A percentile compares a stretch with the other conserved stretches of the same genome.
Conservation (phyloP, 1,284 basidiomycete species). For the Takashimella koratensis region DNA sequence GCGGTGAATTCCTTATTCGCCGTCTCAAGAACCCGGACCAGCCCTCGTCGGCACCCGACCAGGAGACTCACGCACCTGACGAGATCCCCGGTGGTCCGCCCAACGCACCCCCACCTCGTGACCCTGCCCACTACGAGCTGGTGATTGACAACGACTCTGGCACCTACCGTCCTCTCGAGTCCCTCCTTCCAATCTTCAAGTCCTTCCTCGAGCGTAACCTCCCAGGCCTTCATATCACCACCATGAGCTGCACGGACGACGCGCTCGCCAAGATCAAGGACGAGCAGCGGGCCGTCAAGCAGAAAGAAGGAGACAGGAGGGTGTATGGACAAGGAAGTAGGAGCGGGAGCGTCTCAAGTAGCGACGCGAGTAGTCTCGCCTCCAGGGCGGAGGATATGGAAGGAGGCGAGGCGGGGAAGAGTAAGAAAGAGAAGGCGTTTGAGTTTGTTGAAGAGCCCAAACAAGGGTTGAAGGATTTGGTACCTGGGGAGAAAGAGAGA, state of each 20-base stretch:
- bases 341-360: constrained; percentile 26
- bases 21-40: constrained; percentile 29
- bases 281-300: constrained; percentile 32
- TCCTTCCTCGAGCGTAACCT: constrained; percentile 61
- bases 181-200: constrained; percentile 49
- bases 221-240: constrained; percentile 58
- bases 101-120: constrained; percentile 23
- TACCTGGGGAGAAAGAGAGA: constrained; percentile 8
- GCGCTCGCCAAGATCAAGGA: constrained; percentile 45
- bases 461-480: constrained; percentile 6
- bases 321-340: constrained; percentile 31
- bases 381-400: constrained; percentile 34
- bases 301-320: constrained; percentile 31
- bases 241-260: constrained; percentile 59
- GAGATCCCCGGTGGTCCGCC: constrained; percentile 30
- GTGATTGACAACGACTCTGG: constrained; percentile 57
- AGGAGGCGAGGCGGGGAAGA: constrained; percentile 3
- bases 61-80: constrained; percentile 40
- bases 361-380: neutral
- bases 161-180: constrained; percentile 53
- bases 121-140: constrained; percentile 51
- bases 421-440: constrained; percentile 15
- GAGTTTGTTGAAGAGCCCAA: constrained; percentile 21
- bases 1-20: constrained; percentile 40
- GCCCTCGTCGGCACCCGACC: constrained; percentile 25